Evolutionary conservation across 257 asterid genomes (phyloP), one percentile per base, ranked within the genome.

Genomic region (Datura wrightii): DNA sequence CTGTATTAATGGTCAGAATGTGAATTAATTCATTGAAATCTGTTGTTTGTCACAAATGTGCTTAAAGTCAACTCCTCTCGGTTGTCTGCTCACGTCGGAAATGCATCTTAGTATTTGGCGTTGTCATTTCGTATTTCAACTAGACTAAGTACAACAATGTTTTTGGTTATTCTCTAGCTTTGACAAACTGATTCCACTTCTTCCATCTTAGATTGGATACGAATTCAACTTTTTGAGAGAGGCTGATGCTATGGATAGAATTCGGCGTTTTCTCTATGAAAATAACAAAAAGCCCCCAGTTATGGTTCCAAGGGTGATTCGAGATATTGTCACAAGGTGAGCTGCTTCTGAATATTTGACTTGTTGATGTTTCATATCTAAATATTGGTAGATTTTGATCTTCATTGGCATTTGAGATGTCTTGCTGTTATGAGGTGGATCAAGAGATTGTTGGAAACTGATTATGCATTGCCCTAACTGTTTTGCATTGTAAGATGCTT

Each of bases 201-300:
- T 87, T 19, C 87, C 19, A 39, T 58, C 86, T 72, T 78, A 97
- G 99, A 97, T 97, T 82, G 98, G 98, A 65, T 93, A 93, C 86
- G 98, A 97, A 84, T 97, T 97, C 91, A 81, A 97, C 90, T 97
- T 97, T 84, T 69, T 85, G 89, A 91, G 98, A 92, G 99, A 95
- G 90, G 98, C 98, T 71, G 94, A 90, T 87, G 98, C 99, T 58
- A 97, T 97, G 99, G 91, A 93, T 81, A 95, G 91, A 89, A 97
- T 95, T 84, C 92, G 89, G 6, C 87, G 44, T 42, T 97, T 95
- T 88, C 90, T 97, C 39, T 91, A 91, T 39, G 89, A 87, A 84
- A 93, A 87, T 84, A 97, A 94, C 92, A 95, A 91, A 87, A 94
- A 86, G 90, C 31, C 92, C 86, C 95, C 97, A n/a, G 99, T 97